These are phyloP conservation scores for Vitis cinerea DNA, from an alignment of 164 flowering plant species.

Conservation along the genomic window DNA sequence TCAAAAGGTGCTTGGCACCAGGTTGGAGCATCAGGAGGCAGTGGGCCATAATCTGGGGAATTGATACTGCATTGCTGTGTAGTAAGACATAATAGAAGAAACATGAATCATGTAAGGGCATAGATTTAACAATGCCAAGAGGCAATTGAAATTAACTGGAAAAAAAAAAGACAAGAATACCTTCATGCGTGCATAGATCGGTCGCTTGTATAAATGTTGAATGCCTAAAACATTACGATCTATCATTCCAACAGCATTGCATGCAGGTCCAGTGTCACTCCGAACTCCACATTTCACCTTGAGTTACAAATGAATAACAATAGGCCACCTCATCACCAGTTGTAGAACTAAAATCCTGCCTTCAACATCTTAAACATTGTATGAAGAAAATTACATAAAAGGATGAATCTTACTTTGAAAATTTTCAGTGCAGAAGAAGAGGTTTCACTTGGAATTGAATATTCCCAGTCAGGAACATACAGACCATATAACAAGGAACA, in stretches of 20 bases:
- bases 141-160: neutral
- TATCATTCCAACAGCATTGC: slow-evolving; percentile 83
- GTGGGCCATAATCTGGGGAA: slow-evolving; percentile 70
- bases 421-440: slow-evolving; percentile 22
- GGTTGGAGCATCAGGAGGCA: slow-evolving; percentile 74
- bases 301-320: neutral
- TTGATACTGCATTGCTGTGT: slow-evolving; percentile 68
- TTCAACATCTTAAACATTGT: neutral
- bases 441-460: slow-evolving; percentile 32
- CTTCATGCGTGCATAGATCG: slow-evolving; percentile 61
- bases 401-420: slow-evolving; percentile 33
- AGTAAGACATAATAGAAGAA: neutral
- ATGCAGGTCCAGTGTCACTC: slow-evolving; percentile 80
- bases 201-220: slow-evolving; percentile 57
- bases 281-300: slow-evolving; percentile 81
- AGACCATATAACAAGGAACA: slow-evolving; percentile 54
- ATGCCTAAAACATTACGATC: slow-evolving; percentile 68
- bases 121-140: neutral
- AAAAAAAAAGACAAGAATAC: slow-evolving; percentile 21
- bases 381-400: neutral
- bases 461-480: slow-evolving; percentile 83
- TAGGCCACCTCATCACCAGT: neutral
- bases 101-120: neutral
- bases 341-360: neutral
- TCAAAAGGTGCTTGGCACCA: slow-evolving; percentile 96